These are phyloP conservation scores for Trebouxia sp. DNA, from an alignment of 139 green algal species.

Conservation along the genomic window DNA sequence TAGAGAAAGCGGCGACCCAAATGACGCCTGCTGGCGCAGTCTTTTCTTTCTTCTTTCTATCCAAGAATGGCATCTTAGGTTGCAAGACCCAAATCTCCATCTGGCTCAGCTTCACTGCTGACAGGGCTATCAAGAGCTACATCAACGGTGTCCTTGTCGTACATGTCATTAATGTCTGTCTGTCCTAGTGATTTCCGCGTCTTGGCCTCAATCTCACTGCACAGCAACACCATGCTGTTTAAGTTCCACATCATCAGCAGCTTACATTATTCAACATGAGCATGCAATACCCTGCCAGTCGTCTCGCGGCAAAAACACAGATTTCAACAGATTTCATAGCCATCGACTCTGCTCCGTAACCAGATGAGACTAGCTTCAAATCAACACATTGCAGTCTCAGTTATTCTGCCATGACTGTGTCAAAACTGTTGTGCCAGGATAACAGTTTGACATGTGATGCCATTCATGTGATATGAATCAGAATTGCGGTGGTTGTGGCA, in stretches of 20 bases:
- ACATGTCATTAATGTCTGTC: constrained; percentile 25
- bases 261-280: no score
- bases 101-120: neutral
- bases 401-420: neutral
- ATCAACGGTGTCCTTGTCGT: neutral
- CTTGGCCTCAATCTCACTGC: constrained; percentile 59
- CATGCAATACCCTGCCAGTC: no score
- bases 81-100: neutral
- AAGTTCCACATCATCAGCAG: no score
- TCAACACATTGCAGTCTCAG: no score
- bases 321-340: neutral
- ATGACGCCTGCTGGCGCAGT: neutral
- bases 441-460: neutral
- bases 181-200: constrained; percentile 40
- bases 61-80: neutral
- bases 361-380: neutral
- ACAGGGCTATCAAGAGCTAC: neutral
- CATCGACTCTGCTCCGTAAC: neutral
- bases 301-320: neutral
- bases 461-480: neutral
- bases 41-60: neutral
- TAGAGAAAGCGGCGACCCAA: neutral
- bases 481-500: neutral
- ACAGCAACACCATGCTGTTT: no score
- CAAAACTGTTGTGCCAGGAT: neutral